Conservation (phyloP, 2,329 filamentous ascomycete genomes). For the Tolypocladium ophioglossoides region DNA sequence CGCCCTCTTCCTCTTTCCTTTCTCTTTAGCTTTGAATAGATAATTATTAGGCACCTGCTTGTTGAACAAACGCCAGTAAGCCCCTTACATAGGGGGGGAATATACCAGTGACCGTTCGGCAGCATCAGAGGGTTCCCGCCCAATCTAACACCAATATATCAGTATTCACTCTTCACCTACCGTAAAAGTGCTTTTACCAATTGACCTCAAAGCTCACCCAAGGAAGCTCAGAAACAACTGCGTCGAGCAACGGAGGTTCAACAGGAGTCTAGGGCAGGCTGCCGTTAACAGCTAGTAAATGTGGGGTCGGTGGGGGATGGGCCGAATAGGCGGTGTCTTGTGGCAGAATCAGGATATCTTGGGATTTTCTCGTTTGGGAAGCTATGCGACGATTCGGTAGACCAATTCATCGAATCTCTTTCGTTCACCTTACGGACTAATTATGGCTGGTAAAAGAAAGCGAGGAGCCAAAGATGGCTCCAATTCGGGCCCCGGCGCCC, state of each 20-base stretch:
- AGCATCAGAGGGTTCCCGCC: too few species aligned
- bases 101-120: too few species aligned
- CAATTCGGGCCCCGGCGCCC: slow-evolving; percentile 12
- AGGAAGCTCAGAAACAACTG: neutral
- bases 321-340: neutral
- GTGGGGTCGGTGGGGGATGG: neutral
- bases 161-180: neutral
- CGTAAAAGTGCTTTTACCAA: neutral
- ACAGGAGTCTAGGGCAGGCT: neutral
- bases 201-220: neutral
- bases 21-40: too few species aligned
- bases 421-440: slow-evolving; percentile 1
- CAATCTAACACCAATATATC: neutral
- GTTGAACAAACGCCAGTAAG: too few species aligned
- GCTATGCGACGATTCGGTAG: neutral
- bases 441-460: slow-evolving; percentile 25
- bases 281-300: neutral
- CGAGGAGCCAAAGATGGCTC: slow-evolving; percentile 20
- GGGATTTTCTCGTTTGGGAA: neutral
- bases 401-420: neutral
- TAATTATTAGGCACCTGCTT: too few species aligned
- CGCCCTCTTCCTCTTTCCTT: too few species aligned
- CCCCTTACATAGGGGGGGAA: too few species aligned
- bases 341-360: neutral
- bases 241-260: neutral